Evolutionary conservation across 2,329 filamentous ascomycete genomes (phyloP).

Genomic region (Akanthomyces dipterigenus): DNA sequence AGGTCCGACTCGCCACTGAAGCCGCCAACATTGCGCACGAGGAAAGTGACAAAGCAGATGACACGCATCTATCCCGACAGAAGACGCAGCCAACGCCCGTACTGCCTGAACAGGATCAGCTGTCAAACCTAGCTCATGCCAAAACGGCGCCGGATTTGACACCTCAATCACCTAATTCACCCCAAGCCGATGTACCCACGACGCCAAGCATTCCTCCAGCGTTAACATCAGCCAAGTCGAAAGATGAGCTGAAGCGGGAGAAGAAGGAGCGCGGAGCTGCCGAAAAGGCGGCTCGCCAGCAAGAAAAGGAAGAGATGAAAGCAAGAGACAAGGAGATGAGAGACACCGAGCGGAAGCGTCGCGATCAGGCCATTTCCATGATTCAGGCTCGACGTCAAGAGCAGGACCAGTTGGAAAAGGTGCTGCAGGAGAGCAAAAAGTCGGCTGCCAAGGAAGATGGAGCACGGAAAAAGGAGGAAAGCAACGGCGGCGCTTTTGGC

Average conservation of each 20-base stretch:
- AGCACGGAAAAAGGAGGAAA: slow-evolving; percentile 33
- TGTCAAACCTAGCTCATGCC: slow-evolving; percentile 58
- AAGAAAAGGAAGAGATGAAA: slow-evolving; percentile 43
- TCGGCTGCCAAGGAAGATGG: slow-evolving; percentile 49
- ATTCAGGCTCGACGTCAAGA: slow-evolving; percentile 48
- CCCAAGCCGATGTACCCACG: slow-evolving; percentile 16
- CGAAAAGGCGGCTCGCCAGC: slow-evolving; percentile 51
- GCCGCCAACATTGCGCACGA: slow-evolving; percentile 50
- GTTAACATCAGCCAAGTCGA: slow-evolving; percentile 31
- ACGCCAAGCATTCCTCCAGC: slow-evolving; percentile 3
- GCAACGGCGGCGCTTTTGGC: slow-evolving; percentile 32
- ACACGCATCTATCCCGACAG: slow-evolving; percentile 40
- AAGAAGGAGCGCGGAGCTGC: slow-evolving; percentile 59
- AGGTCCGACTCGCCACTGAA: slow-evolving; percentile 49
- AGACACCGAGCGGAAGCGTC: slow-evolving; percentile 28
- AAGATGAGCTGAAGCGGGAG: slow-evolving; percentile 57
- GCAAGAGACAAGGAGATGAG: slow-evolving; percentile 33
- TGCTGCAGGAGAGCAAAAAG: slow-evolving; percentile 59
- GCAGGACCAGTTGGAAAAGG: slow-evolving; percentile 55
- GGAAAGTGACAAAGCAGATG: slow-evolving; percentile 39
- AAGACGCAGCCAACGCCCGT: slow-evolving; percentile 41
- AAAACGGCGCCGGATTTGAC: slow-evolving; percentile 49
- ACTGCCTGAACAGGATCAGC: slow-evolving; percentile 42
- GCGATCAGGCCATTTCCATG: slow-evolving; percentile 49
- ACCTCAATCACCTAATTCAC: slow-evolving; percentile 13